Percentiles rank a stretch among this genome's conserved stretches.
phyloP scores from a whole-genome alignment of 345 rosid genomes.

The Mallotus nudiflorus region DNA sequence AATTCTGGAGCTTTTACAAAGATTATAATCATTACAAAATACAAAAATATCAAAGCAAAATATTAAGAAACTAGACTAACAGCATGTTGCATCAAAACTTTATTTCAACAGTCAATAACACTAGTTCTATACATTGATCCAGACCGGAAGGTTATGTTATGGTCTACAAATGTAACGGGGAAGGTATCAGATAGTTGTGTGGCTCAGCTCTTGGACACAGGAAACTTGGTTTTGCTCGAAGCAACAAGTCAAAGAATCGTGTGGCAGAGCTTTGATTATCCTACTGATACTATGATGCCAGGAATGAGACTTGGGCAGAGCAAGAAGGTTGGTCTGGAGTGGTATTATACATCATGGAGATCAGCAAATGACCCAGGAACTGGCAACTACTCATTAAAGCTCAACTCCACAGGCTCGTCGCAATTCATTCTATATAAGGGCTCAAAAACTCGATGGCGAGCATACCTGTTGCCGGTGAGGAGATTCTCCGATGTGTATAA shows the following conservation, averaged over 20 bases:
- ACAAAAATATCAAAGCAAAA: too few species aligned
- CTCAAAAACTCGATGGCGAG: background rate
- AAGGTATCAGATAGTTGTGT: background rate
- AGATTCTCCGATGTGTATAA: background rate
- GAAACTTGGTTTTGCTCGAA: constrained; percentile 26
- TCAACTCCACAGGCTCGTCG: background rate
- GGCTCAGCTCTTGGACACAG: constrained; percentile 24
- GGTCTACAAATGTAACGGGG: constrained; percentile 1
- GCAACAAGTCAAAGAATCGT: background rate
- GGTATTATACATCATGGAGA: constrained; percentile 8
- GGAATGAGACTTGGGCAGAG: background rate
- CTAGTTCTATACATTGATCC: constrained; percentile 5
- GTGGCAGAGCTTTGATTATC: constrained; percentile 40
- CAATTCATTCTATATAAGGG: background rate
- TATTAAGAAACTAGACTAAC: too few species aligned
- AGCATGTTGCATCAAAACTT: too few species aligned
- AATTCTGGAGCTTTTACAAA: too few species aligned
- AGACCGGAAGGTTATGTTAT: background rate
- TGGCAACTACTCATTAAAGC: background rate
- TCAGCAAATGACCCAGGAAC: constrained; percentile 11
- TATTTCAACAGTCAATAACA: too few species aligned
- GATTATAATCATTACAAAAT: too few species aligned
- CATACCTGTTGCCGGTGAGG: background rate
- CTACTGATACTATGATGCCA: constrained; percentile 4
- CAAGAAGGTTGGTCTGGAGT: background rate